Conservation (phyloP, 306 rosid genomes). For the Vigna angularis region DNA sequence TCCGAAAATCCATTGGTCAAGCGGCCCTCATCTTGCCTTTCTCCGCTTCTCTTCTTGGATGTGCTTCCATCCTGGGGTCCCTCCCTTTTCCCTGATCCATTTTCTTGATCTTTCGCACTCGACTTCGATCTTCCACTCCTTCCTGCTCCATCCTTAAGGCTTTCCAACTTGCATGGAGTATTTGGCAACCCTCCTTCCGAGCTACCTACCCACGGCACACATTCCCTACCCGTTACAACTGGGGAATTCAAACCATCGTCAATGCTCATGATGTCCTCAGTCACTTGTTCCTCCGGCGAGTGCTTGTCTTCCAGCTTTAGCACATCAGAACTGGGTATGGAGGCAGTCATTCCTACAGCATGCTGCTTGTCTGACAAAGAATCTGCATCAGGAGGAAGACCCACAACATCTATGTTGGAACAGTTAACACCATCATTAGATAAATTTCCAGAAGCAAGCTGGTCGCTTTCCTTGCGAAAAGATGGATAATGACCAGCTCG, state of each 20-base stretch:
- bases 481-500: conserved; percentile 59
- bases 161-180: conserved; percentile 84
- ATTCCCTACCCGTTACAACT: conserved; percentile 64
- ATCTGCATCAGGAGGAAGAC: conserved; percentile 54
- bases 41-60: conserved; percentile 72
- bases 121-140: conserved; percentile 73
- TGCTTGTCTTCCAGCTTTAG: conserved; percentile 59
- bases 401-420: conserved; percentile 47
- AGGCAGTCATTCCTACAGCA: conserved; percentile 40
- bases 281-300: conserved; percentile 57
- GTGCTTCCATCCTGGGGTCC: conserved; percentile 81
- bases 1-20: conserved; percentile 55
- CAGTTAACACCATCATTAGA: conserved; percentile 58
- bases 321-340: conserved; percentile 55
- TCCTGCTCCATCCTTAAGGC: conserved; percentile 69
- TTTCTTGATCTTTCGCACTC: conserved; percentile 68
- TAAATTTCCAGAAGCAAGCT: conserved; percentile 53
- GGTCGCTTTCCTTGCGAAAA: conserved; percentile 61
- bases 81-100: conserved; percentile 64
- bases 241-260: conserved; percentile 67
- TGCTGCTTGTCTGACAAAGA: conserved; percentile 70
- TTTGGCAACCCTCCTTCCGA: conserved; percentile 79
- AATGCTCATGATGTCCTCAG: conserved; percentile 65
- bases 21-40: conserved; percentile 62
- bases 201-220: conserved; percentile 60